Evolutionary conservation across 1,284 basidiomycete genomes (phyloP).

Genomic region (Leccinum subfulvum): DNA sequence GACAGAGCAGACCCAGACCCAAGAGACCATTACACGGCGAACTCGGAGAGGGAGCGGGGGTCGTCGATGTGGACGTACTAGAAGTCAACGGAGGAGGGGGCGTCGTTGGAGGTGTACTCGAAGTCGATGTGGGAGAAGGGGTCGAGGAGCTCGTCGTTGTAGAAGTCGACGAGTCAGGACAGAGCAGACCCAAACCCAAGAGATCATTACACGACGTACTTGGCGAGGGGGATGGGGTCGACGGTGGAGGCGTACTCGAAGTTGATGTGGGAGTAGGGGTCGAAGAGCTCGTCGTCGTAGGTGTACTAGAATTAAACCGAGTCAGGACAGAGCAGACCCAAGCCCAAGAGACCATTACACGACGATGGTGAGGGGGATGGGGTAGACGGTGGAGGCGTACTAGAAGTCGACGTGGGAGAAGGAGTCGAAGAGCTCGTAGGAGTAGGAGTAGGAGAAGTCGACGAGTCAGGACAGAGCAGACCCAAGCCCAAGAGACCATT

Average conservation of each 20-base stretch:
- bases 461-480: too few species aligned
- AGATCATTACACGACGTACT: neutral
- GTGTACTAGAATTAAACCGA: neutral
- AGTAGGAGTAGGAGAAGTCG: constrained; percentile 3
- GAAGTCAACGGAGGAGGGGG: neutral
- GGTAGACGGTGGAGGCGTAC: too few species aligned
- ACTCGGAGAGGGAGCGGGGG: neutral
- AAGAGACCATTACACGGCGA: too few species aligned
- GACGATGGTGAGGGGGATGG: neutral
- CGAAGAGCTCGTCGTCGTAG: neutral
- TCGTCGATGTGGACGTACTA: neutral
- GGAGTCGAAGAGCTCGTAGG: neutral
- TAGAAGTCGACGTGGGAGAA: too few species aligned
- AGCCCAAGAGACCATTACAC: constrained; percentile 18
- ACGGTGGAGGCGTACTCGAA: neutral
- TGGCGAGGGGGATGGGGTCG: neutral
- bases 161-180: neutral
- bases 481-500: too few species aligned
- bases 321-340: constrained; percentile 12
- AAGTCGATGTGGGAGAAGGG: neutral
- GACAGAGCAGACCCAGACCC: neutral
- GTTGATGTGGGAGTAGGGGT: neutral
- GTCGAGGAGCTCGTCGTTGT: neutral
- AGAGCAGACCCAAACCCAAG: neutral
- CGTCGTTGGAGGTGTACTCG: neutral